Percentiles rank a stretch among this genome's conserved stretches.
Evolutionary conservation across 352 stramenopile species (phyloP).

Genomic region (Phytophthora pluvialis): DNA sequence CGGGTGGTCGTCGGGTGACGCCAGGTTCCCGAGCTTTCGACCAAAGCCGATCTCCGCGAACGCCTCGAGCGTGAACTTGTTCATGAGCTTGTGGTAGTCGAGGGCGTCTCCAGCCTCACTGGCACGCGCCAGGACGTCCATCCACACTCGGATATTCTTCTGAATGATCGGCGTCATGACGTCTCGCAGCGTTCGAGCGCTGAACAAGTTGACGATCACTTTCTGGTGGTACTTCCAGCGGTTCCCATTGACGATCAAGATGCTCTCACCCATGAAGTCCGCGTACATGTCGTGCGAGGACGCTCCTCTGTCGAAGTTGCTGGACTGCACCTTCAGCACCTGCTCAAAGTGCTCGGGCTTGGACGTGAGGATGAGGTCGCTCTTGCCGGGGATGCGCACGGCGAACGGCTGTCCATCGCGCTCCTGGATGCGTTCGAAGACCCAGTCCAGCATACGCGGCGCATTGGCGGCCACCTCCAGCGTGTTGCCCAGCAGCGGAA

Average conservation of each 20-base stretch:
- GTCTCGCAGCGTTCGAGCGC: constrained; percentile 44
- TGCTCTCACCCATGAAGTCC: constrained; percentile 63
- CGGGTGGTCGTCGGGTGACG: constrained; percentile 26
- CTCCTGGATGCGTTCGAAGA: neutral
- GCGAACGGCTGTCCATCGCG: constrained; percentile 13
- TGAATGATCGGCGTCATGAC: constrained; percentile 30
- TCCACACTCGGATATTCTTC: constrained; percentile 17
- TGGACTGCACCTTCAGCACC: constrained; percentile 58
- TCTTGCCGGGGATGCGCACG: constrained; percentile 19
- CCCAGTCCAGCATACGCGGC: constrained; percentile 46
- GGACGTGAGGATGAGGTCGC: constrained; percentile 22
- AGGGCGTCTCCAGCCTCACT: constrained; percentile 2
- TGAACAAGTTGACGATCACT: constrained; percentile 83
- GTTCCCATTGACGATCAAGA: constrained; percentile 62
- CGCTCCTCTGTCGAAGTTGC: constrained; percentile 67
- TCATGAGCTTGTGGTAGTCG: constrained; percentile 27
- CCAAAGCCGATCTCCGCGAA: constrained; percentile 67
- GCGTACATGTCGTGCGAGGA: constrained; percentile 38
- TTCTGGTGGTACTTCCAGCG: constrained; percentile 73
- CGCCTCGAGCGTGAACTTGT: constrained; percentile 50
- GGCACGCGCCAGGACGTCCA: constrained; percentile 14
- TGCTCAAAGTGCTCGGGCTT: constrained; percentile 44
- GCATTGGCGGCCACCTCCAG: constrained; percentile 32
- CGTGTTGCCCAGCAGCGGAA: constrained; percentile 25
- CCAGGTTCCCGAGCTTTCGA: constrained; percentile 37